Percentiles rank a stretch among this genome's conserved stretches.
Evolutionary conservation across 352 stramenopile species (phyloP).

Genomic region (Plasmopara muralis): DNA sequence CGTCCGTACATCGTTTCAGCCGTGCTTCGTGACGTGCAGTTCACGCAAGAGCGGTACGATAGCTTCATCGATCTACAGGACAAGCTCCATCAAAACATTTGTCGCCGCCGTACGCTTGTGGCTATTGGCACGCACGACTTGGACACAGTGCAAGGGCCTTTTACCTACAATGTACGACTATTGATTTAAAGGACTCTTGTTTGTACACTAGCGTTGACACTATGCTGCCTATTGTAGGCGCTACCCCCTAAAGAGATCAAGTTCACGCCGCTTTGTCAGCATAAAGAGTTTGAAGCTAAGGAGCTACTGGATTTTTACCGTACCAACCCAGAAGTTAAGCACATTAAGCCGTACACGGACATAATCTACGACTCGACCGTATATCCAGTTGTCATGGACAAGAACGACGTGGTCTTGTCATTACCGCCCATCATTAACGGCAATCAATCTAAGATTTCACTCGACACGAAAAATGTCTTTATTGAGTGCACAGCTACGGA

Average conservation of each 20-base stretch:
- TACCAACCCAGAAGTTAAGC: constrained; percentile 92
- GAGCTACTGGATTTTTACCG: constrained; percentile 95
- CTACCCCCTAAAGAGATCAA: constrained; percentile 90
- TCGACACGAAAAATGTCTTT: constrained; percentile 98
- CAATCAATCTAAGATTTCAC: constrained; percentile 94
- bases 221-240: constrained; percentile 45
- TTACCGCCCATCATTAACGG: constrained; percentile 99
- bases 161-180: constrained; percentile 77
- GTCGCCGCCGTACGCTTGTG: constrained; percentile 97
- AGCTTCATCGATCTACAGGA: constrained; percentile 99
- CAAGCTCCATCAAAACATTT: constrained; percentile 99
- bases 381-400: constrained; percentile 97
- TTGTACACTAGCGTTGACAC: neutral
- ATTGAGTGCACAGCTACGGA: constrained; percentile 99
- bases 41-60: constrained; percentile 95
- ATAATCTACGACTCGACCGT: constrained; percentile 99
- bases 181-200: neutral
- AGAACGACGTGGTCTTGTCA: constrained; percentile 93
- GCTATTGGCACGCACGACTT: constrained; percentile 99
- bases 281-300: constrained; percentile 89
- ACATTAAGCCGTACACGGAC: constrained; percentile 98
- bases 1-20: constrained; percentile 97
- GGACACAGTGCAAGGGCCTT: constrained; percentile 93
- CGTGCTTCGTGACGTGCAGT: constrained; percentile 94
- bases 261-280: constrained; percentile 94